Evolutionary conservation across 2,329 filamentous ascomycete species (phyloP).

Genomic region (Fusarium sp.): DNA sequence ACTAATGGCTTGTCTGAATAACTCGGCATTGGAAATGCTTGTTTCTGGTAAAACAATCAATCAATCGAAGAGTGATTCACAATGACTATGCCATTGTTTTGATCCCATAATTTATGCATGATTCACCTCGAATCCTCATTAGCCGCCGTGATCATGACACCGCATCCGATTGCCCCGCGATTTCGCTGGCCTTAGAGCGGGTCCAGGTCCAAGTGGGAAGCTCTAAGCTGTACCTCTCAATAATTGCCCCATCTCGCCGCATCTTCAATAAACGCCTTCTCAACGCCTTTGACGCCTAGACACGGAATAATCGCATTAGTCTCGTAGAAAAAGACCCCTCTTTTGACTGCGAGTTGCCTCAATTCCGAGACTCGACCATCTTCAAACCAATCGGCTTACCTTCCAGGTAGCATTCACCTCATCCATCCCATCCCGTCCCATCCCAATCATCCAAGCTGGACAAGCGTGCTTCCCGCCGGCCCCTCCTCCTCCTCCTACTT

Average conservation of each 20-base stretch:
- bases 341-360: constrained; percentile 29
- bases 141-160: constrained; percentile 32
- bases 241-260: constrained; percentile 33
- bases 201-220: constrained; percentile 26
- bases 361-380: neutral
- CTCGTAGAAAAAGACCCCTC: constrained; percentile 29
- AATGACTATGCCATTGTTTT: neutral
- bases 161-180: constrained; percentile 41
- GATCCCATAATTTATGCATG: constrained; percentile 3
- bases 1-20: neutral
- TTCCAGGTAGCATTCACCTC: constrained; percentile 17
- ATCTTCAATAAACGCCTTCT: constrained; percentile 30
- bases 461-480: constrained; percentile 42
- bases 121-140: neutral
- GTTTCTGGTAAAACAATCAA: neutral
- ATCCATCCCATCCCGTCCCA: neutral
- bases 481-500: constrained; percentile 54
- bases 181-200: constrained; percentile 26
- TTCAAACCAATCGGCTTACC: constrained; percentile 41
- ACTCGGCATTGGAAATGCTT: neutral
- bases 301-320: constrained; percentile 25
- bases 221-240: constrained; percentile 31
- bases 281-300: constrained; percentile 15
- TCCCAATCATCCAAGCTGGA: constrained; percentile 45
- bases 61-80: neutral